These are phyloP conservation scores for Dactylella cylindrospora DNA, from an alignment of 2,329 filamentous ascomycete genomes.

Conservation along the genomic window DNA sequence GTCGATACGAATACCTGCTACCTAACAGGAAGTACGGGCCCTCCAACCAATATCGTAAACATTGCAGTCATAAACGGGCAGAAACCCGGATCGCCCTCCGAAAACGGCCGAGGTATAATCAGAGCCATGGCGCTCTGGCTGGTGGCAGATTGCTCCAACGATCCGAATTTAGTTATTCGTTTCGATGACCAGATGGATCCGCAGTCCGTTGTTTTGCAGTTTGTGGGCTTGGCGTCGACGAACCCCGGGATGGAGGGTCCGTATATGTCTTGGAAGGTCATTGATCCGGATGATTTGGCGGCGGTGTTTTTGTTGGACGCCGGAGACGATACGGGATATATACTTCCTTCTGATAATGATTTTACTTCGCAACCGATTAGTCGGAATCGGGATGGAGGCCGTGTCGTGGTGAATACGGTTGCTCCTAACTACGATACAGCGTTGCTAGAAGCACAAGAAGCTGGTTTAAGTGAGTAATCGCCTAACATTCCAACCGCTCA, in stretches of 20 bases:
- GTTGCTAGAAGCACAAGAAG: too few species aligned
- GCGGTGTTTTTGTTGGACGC: background rate
- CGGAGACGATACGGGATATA: constrained; percentile 13
- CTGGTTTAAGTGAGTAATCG: too few species aligned
- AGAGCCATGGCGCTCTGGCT: constrained; percentile 17
- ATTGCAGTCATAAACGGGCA: constrained; percentile 23
- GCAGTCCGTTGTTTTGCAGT: constrained; percentile 1
- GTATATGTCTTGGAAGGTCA: constrained; percentile 32
- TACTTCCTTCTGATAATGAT: too few species aligned
- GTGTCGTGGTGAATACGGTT: too few species aligned
- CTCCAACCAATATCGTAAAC: constrained; percentile 4
- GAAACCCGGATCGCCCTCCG: background rate
- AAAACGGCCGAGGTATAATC: too few species aligned
- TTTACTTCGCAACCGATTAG: too few species aligned
- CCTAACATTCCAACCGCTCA: too few species aligned
- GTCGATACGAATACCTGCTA: constrained; percentile 23
- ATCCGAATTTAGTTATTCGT: constrained; percentile 13
- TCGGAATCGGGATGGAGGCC: too few species aligned
- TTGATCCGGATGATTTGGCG: constrained; percentile 1
- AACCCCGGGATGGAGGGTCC: constrained; percentile 3
- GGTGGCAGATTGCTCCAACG: constrained; percentile 10
- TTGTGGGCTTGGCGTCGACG: constrained; percentile 3
- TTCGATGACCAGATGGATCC: constrained; percentile 15
- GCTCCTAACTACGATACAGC: too few species aligned
- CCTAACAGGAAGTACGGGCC: background rate